Percentiles rank a stretch among this genome's conserved stretches.
Conservation (phyloP, 2,329 filamentous ascomycete genomes). For the Paramyrothecium sp. region DNA sequence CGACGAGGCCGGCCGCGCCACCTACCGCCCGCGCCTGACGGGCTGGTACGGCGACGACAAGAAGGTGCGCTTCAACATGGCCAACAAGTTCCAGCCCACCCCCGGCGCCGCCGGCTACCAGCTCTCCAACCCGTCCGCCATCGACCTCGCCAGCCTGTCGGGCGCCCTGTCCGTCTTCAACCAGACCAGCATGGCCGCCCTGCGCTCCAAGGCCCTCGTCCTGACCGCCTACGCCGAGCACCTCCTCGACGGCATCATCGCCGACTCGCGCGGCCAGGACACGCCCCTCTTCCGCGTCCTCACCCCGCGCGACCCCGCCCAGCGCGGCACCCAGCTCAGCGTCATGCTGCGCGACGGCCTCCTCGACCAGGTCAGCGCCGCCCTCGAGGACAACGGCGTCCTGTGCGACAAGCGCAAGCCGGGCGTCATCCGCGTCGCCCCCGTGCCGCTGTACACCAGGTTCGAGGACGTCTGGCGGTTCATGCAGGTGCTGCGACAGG, state of each 20-base stretch:
- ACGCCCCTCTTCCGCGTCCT: slow-evolving; percentile 57
- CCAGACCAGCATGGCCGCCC: slow-evolving; percentile 64
- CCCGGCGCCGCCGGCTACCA: slow-evolving; percentile 79
- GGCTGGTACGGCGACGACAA: slow-evolving; percentile 91
- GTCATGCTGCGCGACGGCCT: slow-evolving; percentile 66
- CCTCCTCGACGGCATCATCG: slow-evolving; percentile 51
- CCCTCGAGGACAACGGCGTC: slow-evolving; percentile 66
- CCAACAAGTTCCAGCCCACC: slow-evolving; percentile 75
- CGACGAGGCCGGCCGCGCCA: slow-evolving; percentile 28
- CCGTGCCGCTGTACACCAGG: slow-evolving; percentile 80
- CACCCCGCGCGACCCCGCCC: slow-evolving; percentile 65
- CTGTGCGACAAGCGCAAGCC: slow-evolving; percentile 83
- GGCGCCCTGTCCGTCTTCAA: slow-evolving; percentile 74
- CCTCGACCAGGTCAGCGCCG: slow-evolving; percentile 64
- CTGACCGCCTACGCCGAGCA: slow-evolving; percentile 77
- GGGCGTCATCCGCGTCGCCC: slow-evolving; percentile 80
- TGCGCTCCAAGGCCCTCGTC: slow-evolving; percentile 69
- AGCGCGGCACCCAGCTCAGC: slow-evolving; percentile 78
- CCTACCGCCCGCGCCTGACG: slow-evolving; percentile 64
- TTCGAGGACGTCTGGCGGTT: slow-evolving; percentile 67
- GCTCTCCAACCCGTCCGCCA: slow-evolving; percentile 76
- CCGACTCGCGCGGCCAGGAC: slow-evolving; percentile 20
- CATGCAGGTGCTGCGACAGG: slow-evolving; percentile 37
- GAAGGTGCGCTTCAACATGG: slow-evolving; percentile 76
- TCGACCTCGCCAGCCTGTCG: slow-evolving; percentile 74